Conservation (phyloP, 1,284 basidiomycete species). For the Trichosporon inkin region DNA sequence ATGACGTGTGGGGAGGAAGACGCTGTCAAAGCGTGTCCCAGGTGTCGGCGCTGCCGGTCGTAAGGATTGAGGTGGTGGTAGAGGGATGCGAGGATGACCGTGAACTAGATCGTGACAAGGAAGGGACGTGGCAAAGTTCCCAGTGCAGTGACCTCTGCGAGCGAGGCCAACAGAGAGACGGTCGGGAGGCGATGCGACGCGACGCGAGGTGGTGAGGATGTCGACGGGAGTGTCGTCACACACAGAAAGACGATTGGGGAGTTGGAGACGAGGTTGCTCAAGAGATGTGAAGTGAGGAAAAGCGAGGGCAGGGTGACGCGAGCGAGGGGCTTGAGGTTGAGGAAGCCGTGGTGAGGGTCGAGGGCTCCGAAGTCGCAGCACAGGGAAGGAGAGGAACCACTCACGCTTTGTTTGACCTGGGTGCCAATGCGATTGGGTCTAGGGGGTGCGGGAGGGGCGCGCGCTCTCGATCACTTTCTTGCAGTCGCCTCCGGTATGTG, state of each 20-base stretch:
- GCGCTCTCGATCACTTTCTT: not conserved
- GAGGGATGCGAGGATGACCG: not conserved
- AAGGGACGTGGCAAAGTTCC: not conserved
- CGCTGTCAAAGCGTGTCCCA: constrained; percentile 5
- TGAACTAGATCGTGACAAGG: not conserved
- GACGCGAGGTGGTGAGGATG: not conserved
- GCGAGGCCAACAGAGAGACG: not conserved
- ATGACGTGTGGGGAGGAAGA: not conserved
- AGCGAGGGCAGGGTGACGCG: not conserved
- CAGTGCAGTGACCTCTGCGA: not conserved
- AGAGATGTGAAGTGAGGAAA: not conserved
- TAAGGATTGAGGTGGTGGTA: constrained; percentile 1
- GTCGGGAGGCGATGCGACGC: not conserved
- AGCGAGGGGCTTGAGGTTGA: not conserved
- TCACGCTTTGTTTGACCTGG: constrained; percentile 7
- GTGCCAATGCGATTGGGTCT: constrained; percentile 1
- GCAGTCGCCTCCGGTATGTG: not conserved
- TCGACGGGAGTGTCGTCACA: not conserved
- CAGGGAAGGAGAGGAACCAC: not conserved
- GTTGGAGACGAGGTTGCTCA: not conserved
- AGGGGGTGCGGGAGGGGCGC: not conserved
- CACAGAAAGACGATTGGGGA: not conserved
- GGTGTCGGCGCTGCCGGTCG: constrained; percentile 5
- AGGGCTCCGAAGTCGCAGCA: constrained; percentile 5
- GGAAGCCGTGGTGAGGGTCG: not conserved